Conservation (phyloP, 805 yeast genomes). For the Nakazawaea peltata region DNA sequence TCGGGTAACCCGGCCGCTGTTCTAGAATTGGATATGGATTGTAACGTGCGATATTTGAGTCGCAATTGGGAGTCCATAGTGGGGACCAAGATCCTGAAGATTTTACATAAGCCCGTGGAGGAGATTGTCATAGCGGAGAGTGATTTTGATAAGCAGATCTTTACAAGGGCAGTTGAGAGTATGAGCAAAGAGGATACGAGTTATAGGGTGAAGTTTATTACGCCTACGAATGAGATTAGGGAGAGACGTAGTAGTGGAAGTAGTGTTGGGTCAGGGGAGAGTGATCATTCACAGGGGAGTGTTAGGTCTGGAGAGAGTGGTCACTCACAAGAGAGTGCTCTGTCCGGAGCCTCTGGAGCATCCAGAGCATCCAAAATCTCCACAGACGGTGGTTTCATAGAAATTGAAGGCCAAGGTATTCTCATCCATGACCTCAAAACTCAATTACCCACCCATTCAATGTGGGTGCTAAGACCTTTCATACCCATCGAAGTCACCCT, state of each 20-base stretch:
- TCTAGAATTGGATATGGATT: slow-evolving; percentile 74
- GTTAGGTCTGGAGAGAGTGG: slow-evolving; percentile 22
- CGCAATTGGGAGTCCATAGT: slow-evolving; percentile 74
- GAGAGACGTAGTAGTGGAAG: slow-evolving; percentile 16
- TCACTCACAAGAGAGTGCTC: no score
- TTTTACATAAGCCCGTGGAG: slow-evolving; percentile 50
- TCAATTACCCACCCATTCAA: slow-evolving; percentile 64
- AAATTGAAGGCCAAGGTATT: slow-evolving; percentile 91
- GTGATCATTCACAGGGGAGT: no score
- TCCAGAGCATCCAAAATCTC: no score
- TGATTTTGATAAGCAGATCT: slow-evolving; percentile 57
- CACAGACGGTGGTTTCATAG: slow-evolving; percentile 56
- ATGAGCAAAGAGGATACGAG: slow-evolving; percentile 72
- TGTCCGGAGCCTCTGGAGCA: no score
- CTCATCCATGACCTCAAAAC: slow-evolving; percentile 57
- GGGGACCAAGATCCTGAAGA: slow-evolving; percentile 52
- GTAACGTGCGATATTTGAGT: slow-evolving; percentile 68
- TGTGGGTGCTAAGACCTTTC: slow-evolving; percentile 89
- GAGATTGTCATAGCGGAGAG: slow-evolving; percentile 55
- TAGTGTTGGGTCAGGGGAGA: slow-evolving; percentile 23
- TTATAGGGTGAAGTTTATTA: slow-evolving; percentile 68
- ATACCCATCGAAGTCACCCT: slow-evolving; percentile 53
- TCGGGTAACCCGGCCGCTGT: slow-evolving; percentile 68
- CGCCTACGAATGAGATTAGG: slow-evolving; percentile 30
- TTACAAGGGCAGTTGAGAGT: slow-evolving; percentile 57